These are phyloP conservation scores for Penicillium waksmanii DNA, from an alignment of 495 filamentous ascomycete species.

Conservation along the genomic window DNA sequence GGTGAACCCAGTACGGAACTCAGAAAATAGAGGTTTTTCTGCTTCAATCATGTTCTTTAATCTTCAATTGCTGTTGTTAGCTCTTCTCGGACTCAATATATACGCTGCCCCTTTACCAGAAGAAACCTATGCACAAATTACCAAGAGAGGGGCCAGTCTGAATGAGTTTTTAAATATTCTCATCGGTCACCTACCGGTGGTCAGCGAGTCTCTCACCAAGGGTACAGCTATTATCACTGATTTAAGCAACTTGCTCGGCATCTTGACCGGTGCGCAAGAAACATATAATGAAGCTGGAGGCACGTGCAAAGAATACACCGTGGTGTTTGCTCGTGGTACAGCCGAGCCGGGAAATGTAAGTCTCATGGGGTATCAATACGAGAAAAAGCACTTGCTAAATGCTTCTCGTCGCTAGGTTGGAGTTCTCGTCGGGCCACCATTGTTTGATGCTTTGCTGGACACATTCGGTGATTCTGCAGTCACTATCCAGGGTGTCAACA, in stretches of 20 bases:
- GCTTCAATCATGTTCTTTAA: not conserved
- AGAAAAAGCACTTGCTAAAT: not conserved
- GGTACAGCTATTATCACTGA: not conserved
- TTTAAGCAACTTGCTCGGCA: not conserved
- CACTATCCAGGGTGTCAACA: not conserved
- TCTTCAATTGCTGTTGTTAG: not conserved
- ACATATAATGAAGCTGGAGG: not conserved
- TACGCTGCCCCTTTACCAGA: not conserved
- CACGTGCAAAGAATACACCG: not conserved
- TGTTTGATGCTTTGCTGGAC: not conserved
- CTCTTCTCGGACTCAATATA: not conserved
- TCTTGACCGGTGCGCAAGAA: not conserved
- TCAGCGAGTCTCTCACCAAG: not conserved
- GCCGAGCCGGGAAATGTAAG: not conserved
- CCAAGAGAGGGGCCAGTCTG: not conserved
- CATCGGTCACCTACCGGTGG: not conserved
- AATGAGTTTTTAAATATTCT: not conserved
- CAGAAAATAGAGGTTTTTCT: not conserved
- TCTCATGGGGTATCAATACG: not conserved
- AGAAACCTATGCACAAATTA: not conserved
- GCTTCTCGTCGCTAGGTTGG: not conserved
- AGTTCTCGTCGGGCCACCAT: not conserved
- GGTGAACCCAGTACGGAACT: not conserved
- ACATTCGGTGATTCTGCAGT: not conserved
- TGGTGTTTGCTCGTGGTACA: not conserved